Percentiles rank a stretch among this genome's conserved stretches.
These are phyloP conservation scores for Sequoia sempervirens DNA, from an alignment of 75 land plant species.

Conservation along the genomic window DNA sequence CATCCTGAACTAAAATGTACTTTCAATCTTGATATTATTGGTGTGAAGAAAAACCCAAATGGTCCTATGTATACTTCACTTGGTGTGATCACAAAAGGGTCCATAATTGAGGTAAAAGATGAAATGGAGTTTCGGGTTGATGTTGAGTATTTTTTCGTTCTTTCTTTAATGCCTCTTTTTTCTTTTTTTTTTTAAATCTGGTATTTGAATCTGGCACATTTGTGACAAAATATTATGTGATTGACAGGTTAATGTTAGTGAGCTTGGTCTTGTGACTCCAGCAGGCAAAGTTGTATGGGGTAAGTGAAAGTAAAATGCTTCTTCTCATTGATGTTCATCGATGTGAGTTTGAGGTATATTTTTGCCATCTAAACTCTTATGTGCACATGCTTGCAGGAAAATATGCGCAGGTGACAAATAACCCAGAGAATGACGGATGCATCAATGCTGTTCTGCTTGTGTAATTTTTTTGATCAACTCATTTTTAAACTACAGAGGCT, in stretches of 20 bases:
- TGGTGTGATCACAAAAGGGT: conserved; percentile 91
- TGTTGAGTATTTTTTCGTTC: background rate
- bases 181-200: background rate
- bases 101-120: conserved; percentile 84
- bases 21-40: conserved; percentile 95
- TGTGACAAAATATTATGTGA: background rate
- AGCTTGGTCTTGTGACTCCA: conserved; percentile 96
- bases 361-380: background rate
- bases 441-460: conserved; percentile 83
- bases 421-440: conserved; percentile 90
- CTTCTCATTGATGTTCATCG: background rate
- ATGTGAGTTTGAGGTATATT: background rate
- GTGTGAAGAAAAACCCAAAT: conserved; percentile 97
- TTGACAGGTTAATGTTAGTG: conserved; percentile 90
- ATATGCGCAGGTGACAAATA: conserved; percentile 85
- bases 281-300: conserved; percentile 99
- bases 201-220: background rate
- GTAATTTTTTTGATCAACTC: conserved; percentile 15
- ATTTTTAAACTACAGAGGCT: background rate
- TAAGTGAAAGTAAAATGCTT: conserved; percentile 18
- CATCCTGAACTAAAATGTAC: conserved; percentile 98
- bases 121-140: background rate
- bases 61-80: conserved; percentile 98
- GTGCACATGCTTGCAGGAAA: conserved; percentile 42
- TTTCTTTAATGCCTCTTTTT: background rate